Base-by-base conservation (phyloP, 306 rosid genomes). In the Erythrophleum fordii region DNA sequence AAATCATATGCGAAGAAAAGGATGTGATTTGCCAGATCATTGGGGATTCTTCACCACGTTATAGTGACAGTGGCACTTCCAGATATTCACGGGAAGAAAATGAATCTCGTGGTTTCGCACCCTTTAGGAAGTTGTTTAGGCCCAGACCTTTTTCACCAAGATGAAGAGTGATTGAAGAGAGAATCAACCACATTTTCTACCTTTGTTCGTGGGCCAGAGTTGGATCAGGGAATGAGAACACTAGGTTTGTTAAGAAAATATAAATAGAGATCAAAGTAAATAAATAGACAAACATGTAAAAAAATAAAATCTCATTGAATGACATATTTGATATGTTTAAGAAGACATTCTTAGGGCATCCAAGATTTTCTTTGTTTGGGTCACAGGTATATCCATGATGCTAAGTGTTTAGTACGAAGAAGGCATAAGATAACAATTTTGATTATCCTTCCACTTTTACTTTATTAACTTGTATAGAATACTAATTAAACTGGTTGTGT, bases 1-100 rank as follows among this genome's bases (percentile, higher is more conserved):
- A 80, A 55, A 73, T 86, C 73, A 80, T 86, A 44, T 83, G 89
- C 5, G 77, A 83, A 77, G 85, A 85, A 52, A 83, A 29, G 42
- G 87, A 86, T 48, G 87, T 86, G 68, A 80, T 61, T 3, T 80
- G 52, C 1, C 41, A 80, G 12, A 71, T 83, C 46, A 28, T 74
- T 34, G 49, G 11, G 5, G 18, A 17, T 46, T 53, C 49, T 45
- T 75, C 86, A 6, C 10, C 81, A 6, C 41, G 37, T 69, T 68
- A 52, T 29, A 44, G 5, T n/a, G 69, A 73, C 17, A 41, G 35
- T 9, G 35, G 18, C 59, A 80, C 5, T 44, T 39, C 34, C 23
- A 62, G 5, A 71, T 56, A 8, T 37, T 55, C 76, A 17, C 29
- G 34, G 7, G 42, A 68, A 69, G 78, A 69, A 20, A 3, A 78